Evolutionary conservation across 176 grass and related monocot species (phyloP), one percentile per base, ranked within the genome.

Genomic region (Areca catechu): DNA sequence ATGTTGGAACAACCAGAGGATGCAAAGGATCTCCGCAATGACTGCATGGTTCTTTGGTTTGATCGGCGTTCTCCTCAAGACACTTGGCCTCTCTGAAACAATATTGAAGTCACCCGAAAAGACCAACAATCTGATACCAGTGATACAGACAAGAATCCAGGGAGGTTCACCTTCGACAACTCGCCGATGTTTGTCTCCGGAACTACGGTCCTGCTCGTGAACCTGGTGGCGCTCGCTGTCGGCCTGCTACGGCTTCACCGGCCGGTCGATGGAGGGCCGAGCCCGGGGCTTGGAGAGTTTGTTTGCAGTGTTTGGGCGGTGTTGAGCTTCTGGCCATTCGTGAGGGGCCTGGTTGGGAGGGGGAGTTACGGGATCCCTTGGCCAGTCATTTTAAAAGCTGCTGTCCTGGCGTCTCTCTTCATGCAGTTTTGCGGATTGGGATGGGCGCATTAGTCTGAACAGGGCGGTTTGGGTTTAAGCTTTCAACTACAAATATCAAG

Each of bases 1-100:
- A 1, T 88, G 72, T 72, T 88, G 85, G 85, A 88, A 88, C 76
- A 88, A 79, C 43, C 72, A 73, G 3, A 16, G 85, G 59, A 88
- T 83, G 85, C 58, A 54, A 2, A 63, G 76, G 16, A 79, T 88
- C 63, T 21, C 5, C 20, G 53, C 79, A 0, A 49, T n/a, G 3
- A 76, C 63, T 0, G 23, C 79, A 1, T 88, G 85, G 76, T 7
- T 79, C 4, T 62, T 83, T n/a, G 85, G 79, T 1, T 76, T 79
- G 59, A 50, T 82, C 60, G 73, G 63, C 43, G 85, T 63, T 4
- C 20, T 79, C 17, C 72, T 88, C 54, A 88, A 83, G 50, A 69
- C 48, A 12, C 2, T 88, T 1, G 72, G 85, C 50, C 72, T 88
- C 72, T 79, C 79, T 0, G 68, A 88, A 3, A 73, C 75, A 2